Percentiles rank a stretch among this genome's conserved stretches.
Evolutionary conservation across 805 yeast genomes (phyloP).

Genomic region (Cyberlindnera meyerae): DNA sequence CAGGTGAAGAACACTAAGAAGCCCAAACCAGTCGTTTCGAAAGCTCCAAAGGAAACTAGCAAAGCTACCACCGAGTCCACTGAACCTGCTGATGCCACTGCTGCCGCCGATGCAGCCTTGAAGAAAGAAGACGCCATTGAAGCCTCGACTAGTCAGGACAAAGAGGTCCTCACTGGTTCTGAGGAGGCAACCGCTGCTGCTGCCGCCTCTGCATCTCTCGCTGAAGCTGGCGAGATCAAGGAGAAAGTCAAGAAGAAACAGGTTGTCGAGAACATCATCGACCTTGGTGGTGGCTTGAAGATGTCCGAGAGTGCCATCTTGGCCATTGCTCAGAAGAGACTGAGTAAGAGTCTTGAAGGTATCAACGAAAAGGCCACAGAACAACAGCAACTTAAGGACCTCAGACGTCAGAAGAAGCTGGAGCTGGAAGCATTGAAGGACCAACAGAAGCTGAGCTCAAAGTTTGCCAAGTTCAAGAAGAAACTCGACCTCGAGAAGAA

Average conservation of each 20-base stretch:
- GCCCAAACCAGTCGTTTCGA: background rate
- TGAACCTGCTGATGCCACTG: conserved; percentile 2
- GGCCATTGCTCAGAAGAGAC: conserved; percentile 23
- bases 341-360: conserved; percentile 17
- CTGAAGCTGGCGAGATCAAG: conserved; percentile 1
- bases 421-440: conserved; percentile 25
- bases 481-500: conserved; percentile 23
- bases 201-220: conserved; percentile 1
- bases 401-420: conserved; percentile 23
- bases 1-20: background rate
- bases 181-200: conserved; percentile 5
- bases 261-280: conserved; percentile 21
- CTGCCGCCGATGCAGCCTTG: conserved; percentile 6
- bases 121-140: conserved; percentile 3
- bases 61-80: conserved; percentile 3
- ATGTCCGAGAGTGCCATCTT: conserved; percentile 24
- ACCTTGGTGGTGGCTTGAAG: conserved; percentile 27
- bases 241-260: conserved; percentile 10
- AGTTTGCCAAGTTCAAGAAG: conserved; percentile 24
- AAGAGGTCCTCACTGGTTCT: no score
- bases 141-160: no score
- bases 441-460: conserved; percentile 22
- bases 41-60: no score
- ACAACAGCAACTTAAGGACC: conserved; percentile 21
- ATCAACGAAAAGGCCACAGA: conserved; percentile 24